Percentiles rank a stretch among this genome's conserved stretches.
Evolutionary conservation across 306 rosid species (phyloP).

Genomic region (Cicer yamashitae): DNA sequence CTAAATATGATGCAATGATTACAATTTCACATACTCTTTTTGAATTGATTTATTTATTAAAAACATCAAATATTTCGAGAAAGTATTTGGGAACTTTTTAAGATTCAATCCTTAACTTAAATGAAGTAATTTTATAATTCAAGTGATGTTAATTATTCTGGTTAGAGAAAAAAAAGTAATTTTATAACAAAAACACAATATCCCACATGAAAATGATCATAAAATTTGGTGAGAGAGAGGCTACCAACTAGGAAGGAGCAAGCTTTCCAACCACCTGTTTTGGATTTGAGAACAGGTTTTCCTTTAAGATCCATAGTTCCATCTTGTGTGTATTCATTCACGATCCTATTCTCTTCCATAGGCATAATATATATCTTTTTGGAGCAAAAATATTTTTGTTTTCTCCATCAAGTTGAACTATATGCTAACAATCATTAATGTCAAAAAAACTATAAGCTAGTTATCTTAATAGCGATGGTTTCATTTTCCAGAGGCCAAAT

Average conservation of each 20-base stretch:
- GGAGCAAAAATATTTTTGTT: neutral
- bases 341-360: slow-evolving; percentile 48
- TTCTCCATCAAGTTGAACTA: too few relatives aligned
- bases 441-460: neutral
- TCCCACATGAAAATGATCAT: too few relatives aligned
- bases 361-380: neutral
- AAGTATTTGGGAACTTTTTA: neutral
- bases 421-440: too few relatives aligned
- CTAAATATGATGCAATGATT: neutral
- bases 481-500: slow-evolving; percentile 12
- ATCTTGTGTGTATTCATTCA: slow-evolving; percentile 62
- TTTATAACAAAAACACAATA: too few relatives aligned
- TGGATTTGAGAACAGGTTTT: slow-evolving; percentile 67
- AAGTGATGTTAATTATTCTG: too few relatives aligned
- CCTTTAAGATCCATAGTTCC: slow-evolving; percentile 84
- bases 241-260: slow-evolving; percentile 75
- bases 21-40: too few relatives aligned
- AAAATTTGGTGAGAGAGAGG: neutral
- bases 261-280: slow-evolving; percentile 77
- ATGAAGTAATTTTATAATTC: neutral
- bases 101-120: neutral
- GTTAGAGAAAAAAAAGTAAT: too few relatives aligned
- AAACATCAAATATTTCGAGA: neutral
- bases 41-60: too few relatives aligned
- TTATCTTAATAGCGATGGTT: neutral